Percentiles rank a stretch among this genome's conserved stretches.
Conservation (phyloP, 2,329 filamentous ascomycete species). For the Colletotrichum cereale region DNA sequence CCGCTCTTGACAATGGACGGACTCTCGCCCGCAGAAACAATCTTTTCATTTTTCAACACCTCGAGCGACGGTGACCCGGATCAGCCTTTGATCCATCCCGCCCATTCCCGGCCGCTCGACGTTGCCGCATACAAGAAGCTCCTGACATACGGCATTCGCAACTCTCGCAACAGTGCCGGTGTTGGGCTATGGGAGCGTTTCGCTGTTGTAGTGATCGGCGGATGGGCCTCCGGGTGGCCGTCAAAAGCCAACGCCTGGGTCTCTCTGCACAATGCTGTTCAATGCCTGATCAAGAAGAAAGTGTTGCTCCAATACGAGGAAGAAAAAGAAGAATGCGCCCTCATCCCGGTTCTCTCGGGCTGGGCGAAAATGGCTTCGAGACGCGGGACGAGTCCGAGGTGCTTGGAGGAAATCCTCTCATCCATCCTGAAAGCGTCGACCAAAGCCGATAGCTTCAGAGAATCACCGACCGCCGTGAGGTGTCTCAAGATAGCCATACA, state of each 20-base stretch:
- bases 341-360: constrained; percentile 1
- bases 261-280: constrained; percentile 7
- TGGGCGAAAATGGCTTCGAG: neutral
- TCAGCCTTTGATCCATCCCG: neutral
- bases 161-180: neutral
- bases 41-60: constrained; percentile 45
- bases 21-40: constrained; percentile 47
- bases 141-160: neutral
- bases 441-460: neutral
- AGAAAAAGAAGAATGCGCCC: neutral
- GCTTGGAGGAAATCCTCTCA: neutral
- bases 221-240: constrained; percentile 10
- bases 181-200: constrained; percentile 36
- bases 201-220: neutral
- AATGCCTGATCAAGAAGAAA: constrained; percentile 5
- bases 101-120: neutral
- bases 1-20: constrained; percentile 41
- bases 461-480: constrained; percentile 3
- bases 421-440: constrained; percentile 4
- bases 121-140: neutral
- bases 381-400: neutral
- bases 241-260: neutral
- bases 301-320: constrained; percentile 21
- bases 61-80: too few relatives aligned
- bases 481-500: neutral